Evolutionary conservation across 768 basidiomycete species (phyloP).

Genomic region (Panellus pusillus): DNA sequence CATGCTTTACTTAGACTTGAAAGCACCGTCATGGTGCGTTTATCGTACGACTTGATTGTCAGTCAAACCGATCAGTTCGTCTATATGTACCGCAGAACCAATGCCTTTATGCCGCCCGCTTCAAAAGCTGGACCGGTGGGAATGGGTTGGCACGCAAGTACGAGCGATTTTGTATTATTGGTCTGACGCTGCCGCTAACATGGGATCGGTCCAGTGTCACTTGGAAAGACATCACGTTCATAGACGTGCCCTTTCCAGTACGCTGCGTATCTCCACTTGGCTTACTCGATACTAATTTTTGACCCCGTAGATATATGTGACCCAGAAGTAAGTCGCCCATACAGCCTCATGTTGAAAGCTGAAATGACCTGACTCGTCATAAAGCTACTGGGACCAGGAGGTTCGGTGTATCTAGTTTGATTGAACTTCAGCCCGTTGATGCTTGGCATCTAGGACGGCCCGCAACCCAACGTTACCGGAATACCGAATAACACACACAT

Average conservation of each 20-base stretch:
- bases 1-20: slow-evolving; percentile 35
- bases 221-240: slow-evolving; percentile 56
- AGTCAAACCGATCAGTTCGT: no score
- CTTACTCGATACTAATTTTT: neutral
- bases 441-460: slow-evolving; percentile 32
- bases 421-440: neutral
- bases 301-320: slow-evolving; percentile 52
- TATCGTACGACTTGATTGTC: neutral
- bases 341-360: neutral
- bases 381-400: slow-evolving; percentile 66
- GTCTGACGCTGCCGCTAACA: neutral
- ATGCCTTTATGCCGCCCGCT: slow-evolving; percentile 57
- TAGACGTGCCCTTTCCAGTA: slow-evolving; percentile 57
- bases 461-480: slow-evolving; percentile 42
- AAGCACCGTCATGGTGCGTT: slow-evolving; percentile 42
- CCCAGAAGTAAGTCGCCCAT: slow-evolving; percentile 51
- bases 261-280: slow-evolving; percentile 6
- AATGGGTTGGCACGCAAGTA: slow-evolving; percentile 59
- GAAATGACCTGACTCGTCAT: neutral
- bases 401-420: slow-evolving; percentile 13
- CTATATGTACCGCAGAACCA: slow-evolving; percentile 36
- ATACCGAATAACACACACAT: slow-evolving; percentile 54
- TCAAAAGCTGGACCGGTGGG: slow-evolving; percentile 69
- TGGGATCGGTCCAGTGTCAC: slow-evolving; percentile 41
- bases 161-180: slow-evolving; percentile 5